Conservation (phyloP, 495 filamentous ascomycete species). For the Immersiella caudata region DNA sequence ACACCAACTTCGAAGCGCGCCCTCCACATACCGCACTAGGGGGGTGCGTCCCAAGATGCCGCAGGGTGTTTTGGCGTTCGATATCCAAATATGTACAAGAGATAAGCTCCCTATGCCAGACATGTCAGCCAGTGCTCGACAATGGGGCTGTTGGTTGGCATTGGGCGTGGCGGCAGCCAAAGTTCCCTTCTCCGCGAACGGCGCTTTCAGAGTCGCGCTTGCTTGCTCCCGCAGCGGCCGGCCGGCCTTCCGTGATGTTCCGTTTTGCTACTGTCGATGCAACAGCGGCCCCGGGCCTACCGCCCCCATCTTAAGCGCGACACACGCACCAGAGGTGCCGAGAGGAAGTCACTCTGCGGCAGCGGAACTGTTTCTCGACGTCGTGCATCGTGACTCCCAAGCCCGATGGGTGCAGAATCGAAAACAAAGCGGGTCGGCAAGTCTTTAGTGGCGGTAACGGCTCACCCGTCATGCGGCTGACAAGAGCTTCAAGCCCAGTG, state of each 20-base stretch:
- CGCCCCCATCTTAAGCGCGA: slow-evolving; percentile 8
- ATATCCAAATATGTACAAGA: slow-evolving; percentile 17
- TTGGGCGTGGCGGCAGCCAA: not conserved
- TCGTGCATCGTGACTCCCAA: not conserved
- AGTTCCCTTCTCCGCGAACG: not conserved
- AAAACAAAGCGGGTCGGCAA: not conserved
- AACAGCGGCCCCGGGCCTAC: not conserved
- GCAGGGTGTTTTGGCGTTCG: slow-evolving; percentile 13
- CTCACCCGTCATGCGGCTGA: not conserved
- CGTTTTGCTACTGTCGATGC: slow-evolving; percentile 7
- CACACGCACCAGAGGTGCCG: slow-evolving; percentile 12
- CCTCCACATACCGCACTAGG: not conserved
- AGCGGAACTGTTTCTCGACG: not conserved
- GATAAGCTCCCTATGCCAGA: slow-evolving; percentile 16
- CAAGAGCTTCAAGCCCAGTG: not conserved
- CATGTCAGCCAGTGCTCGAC: not conserved
- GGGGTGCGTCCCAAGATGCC: slow-evolving; percentile 4
- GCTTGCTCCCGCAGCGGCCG: slow-evolving; percentile 9
- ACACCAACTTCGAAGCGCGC: slow-evolving; percentile 5
- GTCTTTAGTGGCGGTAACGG: not conserved
- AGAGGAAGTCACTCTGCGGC: slow-evolving; percentile 6
- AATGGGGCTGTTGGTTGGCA: not conserved
- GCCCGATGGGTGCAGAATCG: not conserved
- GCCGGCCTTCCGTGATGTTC: slow-evolving; percentile 5
- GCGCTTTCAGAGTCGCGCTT: slow-evolving; percentile 7